Evolutionary conservation across 768 basidiomycete species (phyloP), one percentile per base, ranked within the genome.

Genomic region (Phaeotremella fagi): DNA sequence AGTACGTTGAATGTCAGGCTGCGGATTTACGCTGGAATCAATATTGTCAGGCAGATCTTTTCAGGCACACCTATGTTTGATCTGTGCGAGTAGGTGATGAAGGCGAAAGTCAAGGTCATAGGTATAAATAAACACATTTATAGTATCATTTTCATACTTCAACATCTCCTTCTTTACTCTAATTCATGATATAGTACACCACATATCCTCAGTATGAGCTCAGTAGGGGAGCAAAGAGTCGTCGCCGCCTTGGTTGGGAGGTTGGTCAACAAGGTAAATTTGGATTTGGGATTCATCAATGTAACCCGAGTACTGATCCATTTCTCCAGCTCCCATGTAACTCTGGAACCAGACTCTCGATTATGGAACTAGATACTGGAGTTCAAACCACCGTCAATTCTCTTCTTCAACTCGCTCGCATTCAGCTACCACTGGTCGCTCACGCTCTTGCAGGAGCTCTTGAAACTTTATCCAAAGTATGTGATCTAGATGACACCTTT

Each of bases 211-310:
- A n/a, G n/a, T n/a, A n/a, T n/a, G n/a, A n/a, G n/a, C n/a, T n/a
- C n/a, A 18, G 35, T 27, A 20, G 61, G 64, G 26, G 71, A 91
- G 68, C 85, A 88, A 76, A 88, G 85, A 78, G 82, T 88, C 48
- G 83, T 91, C 28, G 81, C 84, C 59, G 84, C 83, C 6, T 77
- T 92, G 58, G 87, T 92, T 29, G 84, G 82, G 64, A 80, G 89
- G 65, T 75, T 92, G 67, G 86, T 84, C 75, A 81, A 83, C 74
- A 90, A 88, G 82, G 90, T 86, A 48, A 35, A 78, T 28, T 31
- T 46, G 15, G 7, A 7, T 33, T 33, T 33, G 31, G 16, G 31
- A 7, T 33, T n/a, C n/a, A n/a, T n/a, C n/a, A n/a, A n/a, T 7
- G 31, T 33, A 33, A 33, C 31, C 7, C 16, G 31, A 16, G 31